Percentiles rank a stretch among this genome's conserved stretches.
These are phyloP conservation scores for Kluyveromyces sp. DNA, from an alignment of 1,139 yeast genomes.

Conservation along the genomic window DNA sequence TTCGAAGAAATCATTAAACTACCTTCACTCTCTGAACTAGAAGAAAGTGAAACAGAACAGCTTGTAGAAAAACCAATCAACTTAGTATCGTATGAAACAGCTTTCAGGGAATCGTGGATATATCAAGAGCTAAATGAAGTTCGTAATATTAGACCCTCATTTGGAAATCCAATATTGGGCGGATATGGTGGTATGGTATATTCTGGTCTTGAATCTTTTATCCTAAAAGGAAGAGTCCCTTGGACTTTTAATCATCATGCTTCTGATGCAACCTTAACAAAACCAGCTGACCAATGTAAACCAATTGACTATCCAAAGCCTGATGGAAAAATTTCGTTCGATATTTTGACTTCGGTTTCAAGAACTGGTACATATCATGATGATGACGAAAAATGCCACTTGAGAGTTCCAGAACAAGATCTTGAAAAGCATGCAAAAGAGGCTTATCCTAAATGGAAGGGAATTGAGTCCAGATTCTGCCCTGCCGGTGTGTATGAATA, in stretches of 20 bases:
- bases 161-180: slow-evolving; percentile 60
- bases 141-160: slow-evolving; percentile 88
- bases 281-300: slow-evolving; percentile 52
- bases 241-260: slow-evolving; percentile 73
- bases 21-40: slow-evolving; percentile 36
- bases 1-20: slow-evolving; percentile 46
- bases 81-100: slow-evolving; percentile 50
- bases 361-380: slow-evolving; percentile 95
- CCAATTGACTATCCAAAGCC: slow-evolving; percentile 91
- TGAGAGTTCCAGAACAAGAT: slow-evolving; percentile 71
- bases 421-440: slow-evolving; percentile 55
- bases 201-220: slow-evolving; percentile 76
- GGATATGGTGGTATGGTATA: slow-evolving; percentile 71
- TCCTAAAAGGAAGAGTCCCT: slow-evolving; percentile 72
- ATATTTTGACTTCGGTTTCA: slow-evolving; percentile 82
- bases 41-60: slow-evolving; percentile 34
- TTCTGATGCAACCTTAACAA: slow-evolving; percentile 67
- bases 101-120: slow-evolving; percentile 75
- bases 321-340: slow-evolving; percentile 84
- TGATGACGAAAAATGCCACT: slow-evolving; percentile 87
- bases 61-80: slow-evolving; percentile 39
- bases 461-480: slow-evolving; percentile 86
- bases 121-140: slow-evolving; percentile 72
- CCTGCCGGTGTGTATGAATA: slow-evolving; percentile 99
- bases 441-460: slow-evolving; percentile 69